These are phyloP conservation scores for Collybiopsis luxurians DNA, from an alignment of 768 basidiomycete genomes.

Conservation along the genomic window DNA sequence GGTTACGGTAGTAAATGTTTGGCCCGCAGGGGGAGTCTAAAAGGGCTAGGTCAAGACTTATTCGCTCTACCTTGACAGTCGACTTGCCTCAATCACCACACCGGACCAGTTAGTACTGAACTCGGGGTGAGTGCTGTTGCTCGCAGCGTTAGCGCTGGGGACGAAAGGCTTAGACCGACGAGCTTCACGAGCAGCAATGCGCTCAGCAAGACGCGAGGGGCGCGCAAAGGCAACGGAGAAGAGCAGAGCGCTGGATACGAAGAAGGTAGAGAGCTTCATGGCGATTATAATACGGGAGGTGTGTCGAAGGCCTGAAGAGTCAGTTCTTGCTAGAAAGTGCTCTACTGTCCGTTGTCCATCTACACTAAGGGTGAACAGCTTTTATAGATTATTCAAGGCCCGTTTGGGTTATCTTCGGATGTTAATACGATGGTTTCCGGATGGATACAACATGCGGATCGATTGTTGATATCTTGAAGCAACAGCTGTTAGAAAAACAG, in stretches of 20 bases:
- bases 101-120: slow-evolving; percentile 8
- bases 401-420: not conserved
- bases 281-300: not conserved
- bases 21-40: not conserved
- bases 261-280: slow-evolving; percentile 8
- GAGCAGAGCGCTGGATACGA: slow-evolving; percentile 4
- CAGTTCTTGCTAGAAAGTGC: not conserved
- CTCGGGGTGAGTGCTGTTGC: slow-evolving; percentile 5
- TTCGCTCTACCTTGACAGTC: no score
- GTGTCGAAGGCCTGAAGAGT: not conserved
- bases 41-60: not conserved
- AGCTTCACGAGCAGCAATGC: slow-evolving; percentile 8
- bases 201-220: slow-evolving; percentile 7
- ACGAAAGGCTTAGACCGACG: not conserved
- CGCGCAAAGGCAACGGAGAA: slow-evolving; percentile 3
- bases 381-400: not conserved
- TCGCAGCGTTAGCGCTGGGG: not conserved
- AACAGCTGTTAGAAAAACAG: not conserved
- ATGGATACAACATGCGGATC: not conserved
- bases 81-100: slow-evolving; percentile 1
- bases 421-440: not conserved
- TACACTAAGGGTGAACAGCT: not conserved
- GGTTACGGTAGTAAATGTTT: slow-evolving; percentile 3
- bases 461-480: not conserved
- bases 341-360: not conserved